Base-by-base conservation (phyloP, 306 rosid species). In the Oemleria cerasiformis region DNA sequence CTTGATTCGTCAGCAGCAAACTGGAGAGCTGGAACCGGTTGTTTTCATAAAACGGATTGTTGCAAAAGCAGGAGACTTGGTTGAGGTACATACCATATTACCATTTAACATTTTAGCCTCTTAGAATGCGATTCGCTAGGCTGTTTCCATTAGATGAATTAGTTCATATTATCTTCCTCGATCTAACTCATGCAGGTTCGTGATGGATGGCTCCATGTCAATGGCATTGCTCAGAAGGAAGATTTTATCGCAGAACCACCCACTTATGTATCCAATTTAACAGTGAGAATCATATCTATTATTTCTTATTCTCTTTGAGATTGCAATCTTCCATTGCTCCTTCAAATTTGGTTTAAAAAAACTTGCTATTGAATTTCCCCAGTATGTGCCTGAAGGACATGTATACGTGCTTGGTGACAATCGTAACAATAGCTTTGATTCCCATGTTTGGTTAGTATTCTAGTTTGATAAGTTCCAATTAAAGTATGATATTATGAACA, bases 331-430 rank as follows among this genome's bases (percentile, higher is more conserved):
- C 40, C 12, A 11, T 13, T 20, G 44, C 13, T 47, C 23, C 19
- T 66, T 17, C 15, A 20, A 55, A 42, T 39, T 63, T 75, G 44
- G 51, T 58, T 76, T 19, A 49, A 49, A 4, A 39, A 59, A 1
- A 30, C 36, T 42, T 54, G 66, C 53, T 45, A 19, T 59, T 13
- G 61, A 47, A 70, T 67, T 73, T 71, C 89, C 36, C 13, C 92
- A 93, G 98, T 48, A 54, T 76, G 97, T 93, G 69, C 98, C 98
- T 21, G 70, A 82, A 61, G 92, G 87, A 68, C 91, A 91, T 85
- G 96, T 93, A 62, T 94, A 83, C 71, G 95, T 94, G 67, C 65
- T 91, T 83, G 97, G 98, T 40, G 96, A 94, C 86, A 94, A 94
- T 86, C 89, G 98, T 34, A 91, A 94, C 70, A 86, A 75, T 61